Evolutionary conservation across 129 eudicot genomes (phyloP), one percentile per base, ranked within the genome.

Genomic region (Centaurea solstitialis): DNA sequence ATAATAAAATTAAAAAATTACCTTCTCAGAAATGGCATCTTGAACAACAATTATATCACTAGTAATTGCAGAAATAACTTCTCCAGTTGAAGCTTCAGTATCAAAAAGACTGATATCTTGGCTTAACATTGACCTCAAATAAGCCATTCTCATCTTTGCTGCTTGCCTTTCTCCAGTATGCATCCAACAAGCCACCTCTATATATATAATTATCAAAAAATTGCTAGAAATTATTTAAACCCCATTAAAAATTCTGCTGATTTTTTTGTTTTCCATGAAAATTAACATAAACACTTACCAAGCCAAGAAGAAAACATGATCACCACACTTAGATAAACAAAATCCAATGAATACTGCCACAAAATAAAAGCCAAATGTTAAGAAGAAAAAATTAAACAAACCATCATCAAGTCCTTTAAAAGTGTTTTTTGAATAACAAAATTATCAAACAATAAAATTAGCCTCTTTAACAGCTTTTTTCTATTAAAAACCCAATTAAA

Each of bases 171-270:
- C 99, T 76, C 99, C 99, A 26, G 90, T 87, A 65, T 96, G 88
- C 99, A 96, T 96, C 99, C 99, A 96, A 88, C 97, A 93, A 40
- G 95, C 97, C 83, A 96, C 99, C 99, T 96, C 99, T 96, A 59
- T 18, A 77, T 66, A 72, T 33, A 68, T 6, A 73, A 2, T 33
- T 3, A 33, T 33, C 4, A 33, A 33, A 0, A 33, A 33, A 0
- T 33, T 33, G 37, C 37, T 33, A 33, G 2, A 3, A 33, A 3
- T 33, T 33, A 33, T 33, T 33, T 33, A 26, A 28, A 12, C 13
- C 21, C 22, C 12, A 71, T 38, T 71, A 11, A 38, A 6, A n/a
- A 38, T 7, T n/a, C 9, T 38, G 39, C 21, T 13, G 1, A 50
- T 17, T 47, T 6, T 47, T 12, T 15, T 47, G 37, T 47, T 12